Evolutionary conservation across 1,284 basidiomycete genomes (phyloP).

Genomic region (Sphaerobolus stellatus): DNA sequence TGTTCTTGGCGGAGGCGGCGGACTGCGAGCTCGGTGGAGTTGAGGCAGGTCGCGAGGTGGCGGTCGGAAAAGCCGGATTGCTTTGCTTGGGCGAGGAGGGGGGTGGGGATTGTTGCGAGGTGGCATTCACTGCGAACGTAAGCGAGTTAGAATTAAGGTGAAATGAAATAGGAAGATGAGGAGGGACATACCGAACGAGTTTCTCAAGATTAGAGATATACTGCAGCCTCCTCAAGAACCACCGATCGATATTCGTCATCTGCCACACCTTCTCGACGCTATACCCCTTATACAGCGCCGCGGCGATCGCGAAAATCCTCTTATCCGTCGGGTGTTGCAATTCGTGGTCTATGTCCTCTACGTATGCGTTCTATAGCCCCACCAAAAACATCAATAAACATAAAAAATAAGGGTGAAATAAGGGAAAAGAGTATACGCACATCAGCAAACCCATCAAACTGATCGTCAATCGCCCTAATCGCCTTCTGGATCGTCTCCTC

Average conservation of each 20-base stretch:
- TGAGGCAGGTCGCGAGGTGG: conserved; percentile 78
- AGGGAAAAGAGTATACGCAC: conserved; percentile 39
- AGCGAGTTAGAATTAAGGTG: background rate
- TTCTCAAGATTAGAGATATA: conserved; percentile 82
- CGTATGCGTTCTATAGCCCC: conserved; percentile 79
- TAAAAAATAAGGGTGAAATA: background rate
- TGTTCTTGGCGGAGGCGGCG: conserved; percentile 84
- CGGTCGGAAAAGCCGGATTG: conserved; percentile 96
- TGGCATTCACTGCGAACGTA: conserved; percentile 56
- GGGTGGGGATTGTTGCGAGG: conserved; percentile 65
- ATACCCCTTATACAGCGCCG: conserved; percentile 87
- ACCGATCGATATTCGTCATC: conserved; percentile 96
- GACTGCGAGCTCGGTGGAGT: conserved; percentile 87
- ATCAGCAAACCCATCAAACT: conserved; percentile 90
- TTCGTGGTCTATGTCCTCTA: conserved; percentile 85
- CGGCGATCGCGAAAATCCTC: conserved; percentile 88
- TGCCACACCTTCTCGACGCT: conserved; percentile 95
- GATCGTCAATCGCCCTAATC: conserved; percentile 93
- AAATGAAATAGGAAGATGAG: background rate
- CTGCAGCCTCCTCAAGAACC: conserved; percentile 92
- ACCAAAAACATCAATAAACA: conserved; percentile 1
- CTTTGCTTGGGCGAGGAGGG: conserved; percentile 82
- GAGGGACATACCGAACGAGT: conserved; percentile 58
- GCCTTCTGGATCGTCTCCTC: conserved; percentile 99
- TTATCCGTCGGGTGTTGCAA: conserved; percentile 88